Evolutionary conservation across 1,139 yeast genomes (phyloP), one percentile per base, ranked within the genome.

Genomic region (Sugiyamaella paludigena): DNA sequence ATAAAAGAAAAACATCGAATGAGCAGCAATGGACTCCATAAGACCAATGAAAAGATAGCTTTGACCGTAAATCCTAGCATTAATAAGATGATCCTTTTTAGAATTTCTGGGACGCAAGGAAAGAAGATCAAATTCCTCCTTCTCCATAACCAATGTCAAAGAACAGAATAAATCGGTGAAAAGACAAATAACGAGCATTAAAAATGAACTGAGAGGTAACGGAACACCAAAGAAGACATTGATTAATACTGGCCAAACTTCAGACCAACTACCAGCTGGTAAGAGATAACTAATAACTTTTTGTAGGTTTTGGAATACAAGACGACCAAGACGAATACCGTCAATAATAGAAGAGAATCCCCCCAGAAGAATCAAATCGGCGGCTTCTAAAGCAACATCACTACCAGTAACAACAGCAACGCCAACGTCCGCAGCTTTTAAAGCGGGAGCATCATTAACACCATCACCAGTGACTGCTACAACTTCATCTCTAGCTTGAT

Each of bases 391-490:
- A 11, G 83, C 83, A 55, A 79, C 73, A 55, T 79, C 82, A 15
- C 80, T 72, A 2, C 79, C 83, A 40, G 69, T 72, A 4, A 69
- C 70, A 68, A 77, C 68, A 1, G 80, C 76, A 50, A 78, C 75
- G 34, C 82, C 81, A 48, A 77, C 71, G 59, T 77, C 79, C 1
- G 80, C 78, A 53, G 73, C 75, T 54, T 72, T 74, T 53, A 76
- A 67, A 0, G 80, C 74, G 4, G 80, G 80, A 0, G 80, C 76
- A 61, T 76, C 80, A 54, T 76, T 76, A 40, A 76, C 75, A 51
- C 80, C 80, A 59, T 76, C 80, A 26, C 80, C 80, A 33, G 78
- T 74, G 77, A 76, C 74, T 8, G 75, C 80, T 42, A 76, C 76
- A 37, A 74, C 59, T 49, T 72, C 70, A 11, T 67, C 65, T 47